Conservation (phyloP, 257 asterid species). For the Striga asiatica region DNA sequence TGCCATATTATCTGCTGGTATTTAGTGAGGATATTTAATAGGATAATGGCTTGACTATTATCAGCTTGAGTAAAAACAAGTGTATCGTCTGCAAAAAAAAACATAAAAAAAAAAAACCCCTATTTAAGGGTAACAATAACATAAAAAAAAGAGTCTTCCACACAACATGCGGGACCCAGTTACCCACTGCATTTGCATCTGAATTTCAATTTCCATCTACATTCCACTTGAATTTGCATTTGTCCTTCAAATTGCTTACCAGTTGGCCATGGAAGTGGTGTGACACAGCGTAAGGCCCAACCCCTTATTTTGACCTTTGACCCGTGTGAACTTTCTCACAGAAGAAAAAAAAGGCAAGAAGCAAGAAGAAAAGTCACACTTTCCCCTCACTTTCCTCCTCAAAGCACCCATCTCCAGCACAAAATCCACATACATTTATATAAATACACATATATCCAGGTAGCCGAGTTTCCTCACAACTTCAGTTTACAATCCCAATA, state of each 20-base stretch:
- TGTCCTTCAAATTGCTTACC: conserved; percentile 16
- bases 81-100: no score
- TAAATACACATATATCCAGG: conserved; percentile 19
- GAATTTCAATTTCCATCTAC: conserved; percentile 15
- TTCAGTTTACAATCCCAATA: conserved; percentile 6
- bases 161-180: conserved; percentile 19
- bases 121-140: no score
- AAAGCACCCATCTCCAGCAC: neutral
- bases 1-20: no score
- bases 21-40: no score
- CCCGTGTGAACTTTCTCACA: conserved; percentile 16
- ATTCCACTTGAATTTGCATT: conserved; percentile 17
- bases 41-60: no score
- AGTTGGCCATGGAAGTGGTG: conserved; percentile 30
- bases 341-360: neutral
- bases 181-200: conserved; percentile 14
- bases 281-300: conserved; percentile 31
- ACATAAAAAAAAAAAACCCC: no score
- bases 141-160: no score
- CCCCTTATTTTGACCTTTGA: conserved; percentile 53
- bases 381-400: conserved; percentile 49
- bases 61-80: no score
- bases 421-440: conserved; percentile 20
- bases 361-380: conserved; percentile 57
- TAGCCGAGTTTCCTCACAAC: conserved; percentile 12